phyloP scores from a whole-genome alignment of 1,139 yeast species.

The Lodderomyces margitis region DNA sequence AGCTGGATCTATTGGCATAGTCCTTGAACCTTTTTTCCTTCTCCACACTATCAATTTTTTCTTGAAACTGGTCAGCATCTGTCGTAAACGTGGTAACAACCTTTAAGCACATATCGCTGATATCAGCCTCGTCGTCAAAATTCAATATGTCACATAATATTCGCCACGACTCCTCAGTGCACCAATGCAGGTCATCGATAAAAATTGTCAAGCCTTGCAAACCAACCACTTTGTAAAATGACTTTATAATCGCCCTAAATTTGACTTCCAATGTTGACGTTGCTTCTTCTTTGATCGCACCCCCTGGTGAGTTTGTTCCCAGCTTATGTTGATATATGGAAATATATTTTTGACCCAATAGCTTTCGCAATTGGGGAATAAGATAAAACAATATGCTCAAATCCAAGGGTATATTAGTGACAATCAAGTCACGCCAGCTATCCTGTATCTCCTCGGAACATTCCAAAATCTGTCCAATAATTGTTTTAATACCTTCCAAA shows the following conservation, averaged over 20 bases:
- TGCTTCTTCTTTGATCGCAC: slow-evolving; percentile 18
- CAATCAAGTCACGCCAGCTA: slow-evolving; percentile 44
- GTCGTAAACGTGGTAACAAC: slow-evolving; percentile 11
- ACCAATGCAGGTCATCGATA: slow-evolving; percentile 51
- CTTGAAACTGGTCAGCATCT: slow-evolving; percentile 12
- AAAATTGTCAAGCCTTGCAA: slow-evolving; percentile 45
- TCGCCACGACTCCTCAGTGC: slow-evolving; percentile 30
- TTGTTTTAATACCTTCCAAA: slow-evolving; percentile 36
- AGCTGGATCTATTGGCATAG: slow-evolving; percentile 9
- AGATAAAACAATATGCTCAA: slow-evolving; percentile 40
- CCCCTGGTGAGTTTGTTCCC: slow-evolving; percentile 6
- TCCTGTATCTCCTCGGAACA: slow-evolving; percentile 36
- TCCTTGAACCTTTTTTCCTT: slow-evolving; percentile 7
- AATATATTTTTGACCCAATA: slow-evolving; percentile 47
- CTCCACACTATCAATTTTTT: slow-evolving; percentile 4
- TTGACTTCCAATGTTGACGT: slow-evolving; percentile 36
- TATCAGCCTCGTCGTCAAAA: slow-evolving; percentile 9
- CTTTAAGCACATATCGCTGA: slow-evolving; percentile 8
- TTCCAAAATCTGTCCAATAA: slow-evolving; percentile 44
- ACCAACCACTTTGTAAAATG: slow-evolving; percentile 42
- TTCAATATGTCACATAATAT: slow-evolving; percentile 30
- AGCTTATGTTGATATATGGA: slow-evolving; percentile 16
- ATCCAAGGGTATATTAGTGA: slow-evolving; percentile 42
- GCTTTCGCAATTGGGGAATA: slow-evolving; percentile 45
- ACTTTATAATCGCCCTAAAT: slow-evolving; percentile 44